Base-by-base conservation (phyloP, 1,284 basidiomycete species). In the Ustilago cynodontis region DNA sequence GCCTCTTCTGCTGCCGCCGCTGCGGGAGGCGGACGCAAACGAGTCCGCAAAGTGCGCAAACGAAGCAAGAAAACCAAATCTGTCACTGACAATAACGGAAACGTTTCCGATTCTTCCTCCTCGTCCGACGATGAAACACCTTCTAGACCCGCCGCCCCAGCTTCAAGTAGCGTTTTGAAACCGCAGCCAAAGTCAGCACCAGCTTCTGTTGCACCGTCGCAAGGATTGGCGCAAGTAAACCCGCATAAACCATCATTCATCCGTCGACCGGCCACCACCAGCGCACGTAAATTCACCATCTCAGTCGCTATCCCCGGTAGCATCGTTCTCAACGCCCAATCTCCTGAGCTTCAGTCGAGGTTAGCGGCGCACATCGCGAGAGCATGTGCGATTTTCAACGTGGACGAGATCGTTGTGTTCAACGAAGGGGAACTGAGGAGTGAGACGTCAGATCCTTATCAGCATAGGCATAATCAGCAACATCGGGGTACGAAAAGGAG, bases 331-430 rank as follows among this genome's bases (percentile, higher is more conserved):
- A 86, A 86, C 64, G 85, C 85, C 2, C 85, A 86, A 41, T 82
- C 81, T 13, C 78, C 78, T 5, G 85, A 86, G 41, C 68, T 86
- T n/a, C 79, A 83, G 22, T 74, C 74, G 18, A 63, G 82, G 6
- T 60, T 86, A 11, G 85, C 81, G 7, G 82, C 80, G 4, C 83
- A 85, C 70, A 81, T 86, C 33, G 85, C 84, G 0, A 64, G 85
- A 10, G 77, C 81, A 10, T 85, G 82, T 59, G 85, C 85, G 10
- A 86, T 86, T 61, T 86, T 86, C 76, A 81, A 79, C 52, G 81
- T 86, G 16, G 80, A 83, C 63, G 85, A 86, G 71, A 83, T 86
- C 43, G 68, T 86, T 24, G 72, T 86, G n/a, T 86, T 80, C 41
- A 67, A 80, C 57, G 71, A 77, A 18, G 77, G 73, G 10, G 56